Evolutionary conservation across 2,329 filamentous ascomycete species (phyloP).

Genomic region (Rhexocercosporidium sp.): DNA sequence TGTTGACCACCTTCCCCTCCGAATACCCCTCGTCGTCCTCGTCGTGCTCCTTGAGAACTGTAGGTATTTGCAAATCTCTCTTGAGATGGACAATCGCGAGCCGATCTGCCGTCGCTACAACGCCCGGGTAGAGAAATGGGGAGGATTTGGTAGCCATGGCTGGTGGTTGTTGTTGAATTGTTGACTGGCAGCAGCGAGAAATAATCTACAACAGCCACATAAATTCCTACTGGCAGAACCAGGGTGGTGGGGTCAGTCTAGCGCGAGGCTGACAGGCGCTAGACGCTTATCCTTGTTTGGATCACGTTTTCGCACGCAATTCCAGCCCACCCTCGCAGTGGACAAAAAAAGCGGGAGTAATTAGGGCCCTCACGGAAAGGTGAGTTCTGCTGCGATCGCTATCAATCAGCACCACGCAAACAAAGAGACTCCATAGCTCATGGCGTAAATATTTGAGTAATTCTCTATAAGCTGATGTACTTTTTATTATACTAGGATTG

Average conservation of each 20-base stretch:
- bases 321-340: too few species aligned
- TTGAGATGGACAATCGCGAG: conserved; percentile 88
- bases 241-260: background rate
- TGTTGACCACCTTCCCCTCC: conserved; percentile 84
- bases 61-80: conserved; percentile 81
- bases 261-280: conserved; percentile 15
- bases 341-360: too few species aligned
- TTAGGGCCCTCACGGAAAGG: too few species aligned
- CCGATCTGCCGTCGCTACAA: conserved; percentile 63
- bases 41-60: conserved; percentile 67
- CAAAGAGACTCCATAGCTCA: too few species aligned
- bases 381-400: too few species aligned
- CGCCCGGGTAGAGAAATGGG: conserved; percentile 78
- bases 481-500: too few species aligned
- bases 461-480: too few species aligned
- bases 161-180: background rate
- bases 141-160: conserved; percentile 53
- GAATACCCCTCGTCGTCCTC: conserved; percentile 73
- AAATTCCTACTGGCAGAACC: conserved; percentile 6
- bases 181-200: background rate
- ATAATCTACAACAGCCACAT: background rate
- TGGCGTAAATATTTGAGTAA: too few species aligned
- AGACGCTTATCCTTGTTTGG: background rate
- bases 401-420: too few species aligned
- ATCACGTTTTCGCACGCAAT: conserved; percentile 30